These are phyloP conservation scores for Silene latifolia DNA, from an alignment of 148 eudicot genomes.

Conservation along the genomic window DNA sequence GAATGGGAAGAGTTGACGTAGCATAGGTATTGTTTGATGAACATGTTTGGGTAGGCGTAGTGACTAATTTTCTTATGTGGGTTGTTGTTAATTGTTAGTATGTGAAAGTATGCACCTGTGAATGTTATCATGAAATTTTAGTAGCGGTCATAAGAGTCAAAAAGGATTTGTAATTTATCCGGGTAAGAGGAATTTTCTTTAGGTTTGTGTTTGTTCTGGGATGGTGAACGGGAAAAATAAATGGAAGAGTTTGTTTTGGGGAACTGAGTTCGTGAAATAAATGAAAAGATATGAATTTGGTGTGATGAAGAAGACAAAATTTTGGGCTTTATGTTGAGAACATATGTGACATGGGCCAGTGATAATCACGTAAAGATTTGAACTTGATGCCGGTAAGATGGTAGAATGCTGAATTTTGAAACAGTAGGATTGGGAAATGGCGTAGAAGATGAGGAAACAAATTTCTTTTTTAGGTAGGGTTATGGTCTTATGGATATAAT, in stretches of 20 bases:
- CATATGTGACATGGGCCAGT: too few species aligned
- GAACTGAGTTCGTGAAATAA: not conserved
- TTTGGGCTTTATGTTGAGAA: not conserved
- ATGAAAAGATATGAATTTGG: not conserved
- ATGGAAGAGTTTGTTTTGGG: not conserved
- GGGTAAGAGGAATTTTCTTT: not conserved
- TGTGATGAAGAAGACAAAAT: not conserved
- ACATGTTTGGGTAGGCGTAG: not conserved
- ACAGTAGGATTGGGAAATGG: not conserved
- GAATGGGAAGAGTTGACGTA: not conserved
- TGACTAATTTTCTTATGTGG: not conserved
- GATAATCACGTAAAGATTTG: not conserved
- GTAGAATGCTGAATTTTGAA: not conserved
- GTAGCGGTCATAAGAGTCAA: not conserved
- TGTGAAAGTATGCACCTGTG: not conserved
- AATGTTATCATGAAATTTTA: not conserved
- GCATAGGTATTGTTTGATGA: not conserved
- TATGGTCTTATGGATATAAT: not conserved
- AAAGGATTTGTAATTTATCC: not conserved
- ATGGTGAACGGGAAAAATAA: not conserved
- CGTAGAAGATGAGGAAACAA: not conserved
- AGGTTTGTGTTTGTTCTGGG: conserved; percentile 1
- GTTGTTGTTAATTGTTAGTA: not conserved
- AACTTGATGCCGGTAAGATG: not conserved
- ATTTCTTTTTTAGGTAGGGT: not conserved